A percentile compares a stretch with the other conserved stretches of the same genome.
These are phyloP conservation scores for Trypanosoma lewisi DNA, from an alignment of 208 protist genomes.

Conservation along the genomic window DNA sequence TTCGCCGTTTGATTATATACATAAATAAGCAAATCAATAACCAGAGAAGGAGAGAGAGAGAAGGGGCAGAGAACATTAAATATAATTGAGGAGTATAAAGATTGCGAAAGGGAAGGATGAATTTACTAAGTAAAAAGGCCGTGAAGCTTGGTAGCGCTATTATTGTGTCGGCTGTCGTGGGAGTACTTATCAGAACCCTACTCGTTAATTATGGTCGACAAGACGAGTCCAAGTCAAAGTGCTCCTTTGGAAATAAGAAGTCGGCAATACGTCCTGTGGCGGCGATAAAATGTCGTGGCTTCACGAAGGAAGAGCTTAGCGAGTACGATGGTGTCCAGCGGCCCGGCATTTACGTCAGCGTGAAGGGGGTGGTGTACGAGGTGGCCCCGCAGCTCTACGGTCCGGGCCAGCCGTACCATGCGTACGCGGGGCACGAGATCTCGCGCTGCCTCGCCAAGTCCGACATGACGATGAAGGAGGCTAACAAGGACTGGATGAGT, in stretches of 20 bases:
- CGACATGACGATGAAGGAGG: conserved; percentile 49
- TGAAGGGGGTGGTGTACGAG: conserved; percentile 84
- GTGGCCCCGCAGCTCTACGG: conserved; percentile 86
- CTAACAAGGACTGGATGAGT: conserved; percentile 71
- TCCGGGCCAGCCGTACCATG: conserved; percentile 68
- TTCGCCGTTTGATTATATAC: too few relatives aligned
- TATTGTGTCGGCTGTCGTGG: neutral
- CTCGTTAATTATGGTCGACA: neutral
- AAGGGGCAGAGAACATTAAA: too few relatives aligned
- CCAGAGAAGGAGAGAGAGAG: too few relatives aligned
- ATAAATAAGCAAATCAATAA: too few relatives aligned
- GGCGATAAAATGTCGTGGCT: conserved; percentile 39
- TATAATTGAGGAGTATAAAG: too few relatives aligned
- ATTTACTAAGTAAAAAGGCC: too few relatives aligned
- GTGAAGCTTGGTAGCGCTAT: too few relatives aligned
- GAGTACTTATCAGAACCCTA: neutral
- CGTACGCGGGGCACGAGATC: conserved; percentile 78
- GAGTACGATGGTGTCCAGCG: conserved; percentile 68
- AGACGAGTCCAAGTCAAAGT: neutral
- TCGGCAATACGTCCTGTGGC: conserved; percentile 54
- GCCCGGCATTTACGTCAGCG: conserved; percentile 62
- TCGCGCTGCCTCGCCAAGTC: conserved; percentile 63
- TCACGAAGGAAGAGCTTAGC: conserved; percentile 65
- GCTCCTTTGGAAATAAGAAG: neutral
- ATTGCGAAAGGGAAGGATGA: too few relatives aligned